Percentiles rank a stretch among this genome's conserved stretches.
Conservation (phyloP, 2,329 filamentous ascomycete genomes). For the Lachnellula suecica region DNA sequence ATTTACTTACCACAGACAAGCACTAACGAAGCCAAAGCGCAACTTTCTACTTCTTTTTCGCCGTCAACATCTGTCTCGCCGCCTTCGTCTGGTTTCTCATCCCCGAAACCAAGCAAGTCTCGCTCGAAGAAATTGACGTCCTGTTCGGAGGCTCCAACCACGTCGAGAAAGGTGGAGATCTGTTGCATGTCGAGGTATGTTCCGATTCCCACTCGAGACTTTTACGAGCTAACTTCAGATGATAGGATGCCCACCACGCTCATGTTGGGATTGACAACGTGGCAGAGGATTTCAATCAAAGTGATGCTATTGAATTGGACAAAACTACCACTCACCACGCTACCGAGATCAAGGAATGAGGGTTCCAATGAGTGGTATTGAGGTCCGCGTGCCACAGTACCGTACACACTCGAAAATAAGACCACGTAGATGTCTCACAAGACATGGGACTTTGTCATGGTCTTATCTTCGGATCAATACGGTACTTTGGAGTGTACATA, state of each 20-base stretch:
- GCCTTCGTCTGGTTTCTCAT: conserved; percentile 51
- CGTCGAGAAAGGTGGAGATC: conserved; percentile 28
- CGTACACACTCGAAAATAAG: too few relatives aligned
- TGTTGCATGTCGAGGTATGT: conserved; percentile 14
- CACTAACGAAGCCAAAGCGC: conserved; percentile 12
- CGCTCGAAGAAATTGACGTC: conserved; percentile 54
- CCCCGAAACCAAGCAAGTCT: conserved; percentile 55
- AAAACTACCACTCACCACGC: neutral
- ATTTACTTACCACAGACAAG: neutral
- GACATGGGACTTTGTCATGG: too few relatives aligned
- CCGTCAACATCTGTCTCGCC: conserved; percentile 45
- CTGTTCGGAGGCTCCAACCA: conserved; percentile 44
- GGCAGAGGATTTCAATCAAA: too few relatives aligned
- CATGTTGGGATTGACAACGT: conserved; percentile 35
- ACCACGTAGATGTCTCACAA: too few relatives aligned
- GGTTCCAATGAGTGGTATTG: neutral
- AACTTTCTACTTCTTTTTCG: conserved; percentile 52
- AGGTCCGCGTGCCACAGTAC: too few relatives aligned
- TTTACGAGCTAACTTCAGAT: neutral
- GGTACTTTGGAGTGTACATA: too few relatives aligned
- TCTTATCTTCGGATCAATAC: too few relatives aligned
- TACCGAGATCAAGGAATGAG: neutral
- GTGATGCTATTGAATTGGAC: neutral
- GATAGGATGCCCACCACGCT: conserved; percentile 17
- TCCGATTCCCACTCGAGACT: neutral